These are phyloP conservation scores for Monosporascus sp. DNA, from an alignment of 2,329 filamentous ascomycete species.

Conservation along the genomic window DNA sequence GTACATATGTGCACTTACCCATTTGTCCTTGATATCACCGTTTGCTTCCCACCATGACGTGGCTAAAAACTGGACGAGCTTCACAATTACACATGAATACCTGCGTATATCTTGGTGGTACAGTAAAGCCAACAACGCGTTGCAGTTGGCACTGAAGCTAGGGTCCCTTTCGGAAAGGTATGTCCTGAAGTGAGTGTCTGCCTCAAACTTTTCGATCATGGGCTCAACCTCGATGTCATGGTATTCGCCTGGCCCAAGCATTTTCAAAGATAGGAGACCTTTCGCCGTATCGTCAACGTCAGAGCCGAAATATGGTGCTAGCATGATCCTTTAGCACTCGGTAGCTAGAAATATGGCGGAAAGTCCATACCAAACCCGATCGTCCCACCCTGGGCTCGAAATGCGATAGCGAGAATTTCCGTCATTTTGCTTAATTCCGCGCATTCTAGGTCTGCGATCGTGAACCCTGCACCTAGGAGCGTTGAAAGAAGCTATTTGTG, in stretches of 20 bases:
- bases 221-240: slow-evolving; percentile 6
- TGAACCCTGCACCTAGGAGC: not conserved
- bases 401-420: slow-evolving; percentile 11
- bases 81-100: slow-evolving; percentile 22
- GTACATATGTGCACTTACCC: slow-evolving; percentile 17
- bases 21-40: slow-evolving; percentile 20
- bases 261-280: slow-evolving; percentile 8
- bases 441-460: not conserved
- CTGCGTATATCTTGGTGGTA: slow-evolving; percentile 11
- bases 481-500: not conserved
- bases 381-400: slow-evolving; percentile 13
- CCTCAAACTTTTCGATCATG: slow-evolving; percentile 24
- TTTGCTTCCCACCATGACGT: slow-evolving; percentile 18
- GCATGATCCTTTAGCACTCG: not conserved
- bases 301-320: slow-evolving; percentile 3
- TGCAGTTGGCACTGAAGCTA: slow-evolving; percentile 30
- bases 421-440: slow-evolving; percentile 7
- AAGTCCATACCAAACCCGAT: slow-evolving; percentile 16
- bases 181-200: slow-evolving; percentile 24
- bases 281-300: slow-evolving; percentile 26
- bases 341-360: slow-evolving; percentile 9
- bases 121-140: slow-evolving; percentile 27
- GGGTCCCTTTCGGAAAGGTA: slow-evolving; percentile 25
- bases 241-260: slow-evolving; percentile 9
- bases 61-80: slow-evolving; percentile 19